phyloP scores from a whole-genome alignment of 495 filamentous ascomycete species.

The Neurospora sublineolata region DNA sequence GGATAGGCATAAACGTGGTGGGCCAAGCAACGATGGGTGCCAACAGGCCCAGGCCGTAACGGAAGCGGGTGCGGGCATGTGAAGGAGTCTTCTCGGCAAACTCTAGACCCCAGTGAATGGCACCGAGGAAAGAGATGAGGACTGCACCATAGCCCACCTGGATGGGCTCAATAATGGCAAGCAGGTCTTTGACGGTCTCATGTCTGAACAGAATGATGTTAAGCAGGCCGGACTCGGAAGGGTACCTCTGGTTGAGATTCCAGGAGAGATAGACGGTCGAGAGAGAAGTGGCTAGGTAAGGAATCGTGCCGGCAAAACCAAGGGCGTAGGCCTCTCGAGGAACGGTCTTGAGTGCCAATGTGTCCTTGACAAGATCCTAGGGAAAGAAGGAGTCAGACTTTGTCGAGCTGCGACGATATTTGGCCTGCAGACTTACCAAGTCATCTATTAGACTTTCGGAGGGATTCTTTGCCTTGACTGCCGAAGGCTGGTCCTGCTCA shows the following conservation, averaged over 20 bases:
- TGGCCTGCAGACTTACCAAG: constrained; percentile 44
- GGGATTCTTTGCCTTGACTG: constrained; percentile 45
- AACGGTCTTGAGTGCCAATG: constrained; percentile 66
- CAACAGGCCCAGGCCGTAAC: constrained; percentile 74
- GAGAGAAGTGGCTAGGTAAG: constrained; percentile 80
- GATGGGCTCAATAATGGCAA: constrained; percentile 77
- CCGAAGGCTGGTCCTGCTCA: constrained; percentile 21
- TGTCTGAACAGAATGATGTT: constrained; percentile 47
- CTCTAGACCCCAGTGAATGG: constrained; percentile 85
- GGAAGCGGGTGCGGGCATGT: constrained; percentile 30
- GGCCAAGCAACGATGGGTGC: constrained; percentile 88
- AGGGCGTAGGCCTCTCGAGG: constrained; percentile 71
- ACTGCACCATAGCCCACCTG: constrained; percentile 91
- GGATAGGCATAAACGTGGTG: constrained; percentile 71
- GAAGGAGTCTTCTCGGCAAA: constrained; percentile 39
- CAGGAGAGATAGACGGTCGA: constrained; percentile 80
- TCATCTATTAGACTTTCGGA: constrained; percentile 59
- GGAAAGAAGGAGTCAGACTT: neutral
- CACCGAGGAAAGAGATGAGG: constrained; percentile 91
- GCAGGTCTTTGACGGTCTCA: constrained; percentile 58
- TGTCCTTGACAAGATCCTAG: constrained; percentile 75
- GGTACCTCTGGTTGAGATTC: constrained; percentile 57
- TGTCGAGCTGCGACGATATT: neutral
- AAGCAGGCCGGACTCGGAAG: constrained; percentile 45
- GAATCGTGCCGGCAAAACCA: constrained; percentile 79